phyloP scores from a whole-genome alignment of 306 rosid species.

The Macrotyloma uniflorum region DNA sequence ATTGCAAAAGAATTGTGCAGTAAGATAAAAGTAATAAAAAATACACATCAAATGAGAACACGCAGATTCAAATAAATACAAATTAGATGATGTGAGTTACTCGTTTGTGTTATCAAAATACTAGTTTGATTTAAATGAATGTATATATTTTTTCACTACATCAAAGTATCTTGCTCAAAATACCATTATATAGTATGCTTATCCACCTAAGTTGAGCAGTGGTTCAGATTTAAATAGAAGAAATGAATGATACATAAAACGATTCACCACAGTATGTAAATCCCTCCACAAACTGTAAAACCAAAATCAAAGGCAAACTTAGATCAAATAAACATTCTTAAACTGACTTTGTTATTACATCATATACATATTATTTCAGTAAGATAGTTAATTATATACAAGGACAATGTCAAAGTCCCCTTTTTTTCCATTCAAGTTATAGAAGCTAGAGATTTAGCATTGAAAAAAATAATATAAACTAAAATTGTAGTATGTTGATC shows the following conservation, averaged over 20 bases:
- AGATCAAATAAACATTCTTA: background rate
- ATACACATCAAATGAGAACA: background rate
- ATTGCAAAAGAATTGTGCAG: background rate
- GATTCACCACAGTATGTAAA: background rate
- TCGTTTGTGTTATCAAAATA: background rate
- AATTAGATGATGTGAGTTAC: background rate
- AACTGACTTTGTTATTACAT: background rate
- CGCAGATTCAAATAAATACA: background rate
- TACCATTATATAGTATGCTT: background rate
- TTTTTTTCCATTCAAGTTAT: background rate
- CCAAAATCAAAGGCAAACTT: background rate
- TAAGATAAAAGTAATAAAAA: background rate
- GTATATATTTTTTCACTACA: background rate
- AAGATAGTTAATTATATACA: background rate
- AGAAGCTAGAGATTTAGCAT: background rate
- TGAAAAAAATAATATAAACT: background rate
- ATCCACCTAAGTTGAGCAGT: background rate
- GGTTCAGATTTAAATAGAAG: background rate
- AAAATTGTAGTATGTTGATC: conserved; percentile 31
- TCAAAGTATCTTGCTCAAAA: background rate
- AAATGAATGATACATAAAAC: background rate
- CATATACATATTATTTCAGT: background rate
- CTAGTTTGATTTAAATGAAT: background rate
- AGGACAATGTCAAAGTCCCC: background rate
- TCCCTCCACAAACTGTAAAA: background rate